Percentiles rank a stretch among this genome's conserved stretches.
Evolutionary conservation across 2,329 filamentous ascomycete species (phyloP).

Genomic region (Penicillium sp.): DNA sequence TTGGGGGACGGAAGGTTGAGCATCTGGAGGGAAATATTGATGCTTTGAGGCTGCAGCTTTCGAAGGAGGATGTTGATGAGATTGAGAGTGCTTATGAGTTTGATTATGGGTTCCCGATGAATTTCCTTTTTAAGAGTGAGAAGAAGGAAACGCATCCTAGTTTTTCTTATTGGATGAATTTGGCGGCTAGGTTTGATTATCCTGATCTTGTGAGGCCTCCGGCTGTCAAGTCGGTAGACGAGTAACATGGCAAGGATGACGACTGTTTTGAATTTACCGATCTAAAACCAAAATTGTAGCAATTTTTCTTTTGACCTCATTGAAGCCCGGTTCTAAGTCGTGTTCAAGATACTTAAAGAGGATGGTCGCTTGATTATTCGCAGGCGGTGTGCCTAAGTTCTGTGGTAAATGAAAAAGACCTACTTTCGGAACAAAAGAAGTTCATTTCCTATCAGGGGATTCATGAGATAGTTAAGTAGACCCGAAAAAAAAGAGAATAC

Average conservation of each 20-base stretch:
- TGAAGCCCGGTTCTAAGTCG: neutral
- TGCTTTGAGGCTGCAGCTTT: constrained; percentile 42
- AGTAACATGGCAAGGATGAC: neutral
- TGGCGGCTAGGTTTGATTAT: constrained; percentile 18
- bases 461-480: neutral
- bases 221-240: constrained; percentile 7
- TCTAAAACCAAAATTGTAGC: neutral
- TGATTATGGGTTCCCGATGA: constrained; percentile 43
- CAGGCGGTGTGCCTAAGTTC: no score
- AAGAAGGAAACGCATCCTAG: constrained; percentile 15
- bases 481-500: neutral
- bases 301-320: neutral
- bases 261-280: accelerated
- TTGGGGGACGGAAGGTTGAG: constrained; percentile 55
- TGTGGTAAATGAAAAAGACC: no score
- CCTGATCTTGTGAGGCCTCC: constrained; percentile 13
- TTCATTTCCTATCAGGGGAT: neutral
- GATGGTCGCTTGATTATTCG: no score
- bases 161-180: constrained; percentile 10
- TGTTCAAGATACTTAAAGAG: neutral
- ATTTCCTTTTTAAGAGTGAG: constrained; percentile 12
- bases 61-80: constrained; percentile 40
- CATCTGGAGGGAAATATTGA: constrained; percentile 58
- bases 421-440: no score
- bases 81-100: constrained; percentile 58